phyloP scores from a whole-genome alignment of 2,329 filamentous ascomycete genomes.

The Xylaria polymorpha region DNA sequence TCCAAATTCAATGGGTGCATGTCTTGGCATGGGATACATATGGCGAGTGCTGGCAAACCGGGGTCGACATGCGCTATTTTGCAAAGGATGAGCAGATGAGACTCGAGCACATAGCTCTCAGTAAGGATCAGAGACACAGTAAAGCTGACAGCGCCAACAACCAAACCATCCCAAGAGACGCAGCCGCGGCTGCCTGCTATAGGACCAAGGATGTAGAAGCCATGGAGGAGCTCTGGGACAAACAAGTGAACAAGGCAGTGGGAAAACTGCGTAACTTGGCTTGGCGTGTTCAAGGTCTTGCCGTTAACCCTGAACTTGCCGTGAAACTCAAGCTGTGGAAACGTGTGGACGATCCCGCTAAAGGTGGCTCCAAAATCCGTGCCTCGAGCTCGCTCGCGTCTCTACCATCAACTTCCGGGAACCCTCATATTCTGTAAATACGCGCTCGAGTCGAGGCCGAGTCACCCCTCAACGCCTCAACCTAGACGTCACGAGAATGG shows the following conservation, averaged over 20 bases:
- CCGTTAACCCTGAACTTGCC: constrained; percentile 36
- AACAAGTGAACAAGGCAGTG: constrained; percentile 18
- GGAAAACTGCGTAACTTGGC: constrained; percentile 36
- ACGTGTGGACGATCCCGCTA: neutral
- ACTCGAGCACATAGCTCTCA: constrained; percentile 4
- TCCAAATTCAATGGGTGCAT: constrained; percentile 53
- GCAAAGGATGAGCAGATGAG: constrained; percentile 36
- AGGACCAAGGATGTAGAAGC: constrained; percentile 35
- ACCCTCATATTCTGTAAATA: neutral
- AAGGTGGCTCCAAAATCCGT: neutral
- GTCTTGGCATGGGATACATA: constrained; percentile 51
- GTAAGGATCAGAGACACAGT: neutral
- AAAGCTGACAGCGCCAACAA: constrained; percentile 11
- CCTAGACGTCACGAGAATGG: neutral
- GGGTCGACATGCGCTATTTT: constrained; percentile 42
- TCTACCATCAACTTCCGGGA: constrained; percentile 29
- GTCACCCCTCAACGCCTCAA: neutral
- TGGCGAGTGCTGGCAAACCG: constrained; percentile 34
- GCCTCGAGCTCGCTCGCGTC: neutral
- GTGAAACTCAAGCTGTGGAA: constrained; percentile 42
- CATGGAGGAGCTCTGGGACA: constrained; percentile 28
- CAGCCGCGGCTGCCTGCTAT: neutral
- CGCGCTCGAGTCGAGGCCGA: constrained; percentile 4
- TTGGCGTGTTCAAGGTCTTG: constrained; percentile 43
- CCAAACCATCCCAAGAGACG: neutral